Evolutionary conservation across 139 green algal genomes (phyloP).

Genomic region (Edaphochlamys debaryana): DNA sequence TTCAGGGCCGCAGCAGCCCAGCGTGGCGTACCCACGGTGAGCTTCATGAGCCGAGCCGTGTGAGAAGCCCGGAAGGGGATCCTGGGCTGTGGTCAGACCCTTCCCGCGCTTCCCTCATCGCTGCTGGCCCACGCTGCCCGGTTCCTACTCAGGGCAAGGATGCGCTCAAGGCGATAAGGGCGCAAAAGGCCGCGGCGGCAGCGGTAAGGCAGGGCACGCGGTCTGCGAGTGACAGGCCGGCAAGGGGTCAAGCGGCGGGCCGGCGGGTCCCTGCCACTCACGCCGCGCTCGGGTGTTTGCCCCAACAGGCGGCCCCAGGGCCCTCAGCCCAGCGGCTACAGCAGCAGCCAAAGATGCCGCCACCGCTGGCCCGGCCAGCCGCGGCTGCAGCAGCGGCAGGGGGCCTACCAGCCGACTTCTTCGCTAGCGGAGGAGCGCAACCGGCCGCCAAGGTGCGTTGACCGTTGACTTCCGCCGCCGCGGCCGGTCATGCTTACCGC

Average conservation of each 20-base stretch:
- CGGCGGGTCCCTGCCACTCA: too few relatives aligned
- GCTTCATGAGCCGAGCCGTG: too few relatives aligned
- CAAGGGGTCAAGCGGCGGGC: too few relatives aligned
- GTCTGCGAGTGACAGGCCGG: too few relatives aligned
- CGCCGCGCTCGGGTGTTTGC: too few relatives aligned
- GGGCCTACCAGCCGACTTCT: slow-evolving; percentile 53
- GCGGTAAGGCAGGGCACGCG: background rate
- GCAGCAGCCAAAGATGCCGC: background rate
- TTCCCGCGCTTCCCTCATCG: too few relatives aligned
- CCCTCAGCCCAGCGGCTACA: slow-evolving; percentile 21
- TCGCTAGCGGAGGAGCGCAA: background rate
- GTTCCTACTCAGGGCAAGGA: slow-evolving; percentile 36
- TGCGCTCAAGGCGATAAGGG: slow-evolving; percentile 18
- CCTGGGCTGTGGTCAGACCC: too few relatives aligned
- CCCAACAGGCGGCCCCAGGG: background rate
- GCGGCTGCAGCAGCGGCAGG: background rate
- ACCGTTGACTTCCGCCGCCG: too few relatives aligned
- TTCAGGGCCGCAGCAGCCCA: slow-evolving; percentile 30
- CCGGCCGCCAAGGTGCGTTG: background rate
- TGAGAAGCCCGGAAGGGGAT: too few relatives aligned
- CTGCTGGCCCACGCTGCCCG: too few relatives aligned
- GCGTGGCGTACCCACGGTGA: slow-evolving; percentile 3
- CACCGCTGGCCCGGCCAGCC: background rate
- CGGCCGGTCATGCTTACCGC: too few relatives aligned
- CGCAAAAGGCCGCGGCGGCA: slow-evolving; percentile 35